phyloP scores from a whole-genome alignment of 345 rosid species.

The Lepidium didymum region DNA sequence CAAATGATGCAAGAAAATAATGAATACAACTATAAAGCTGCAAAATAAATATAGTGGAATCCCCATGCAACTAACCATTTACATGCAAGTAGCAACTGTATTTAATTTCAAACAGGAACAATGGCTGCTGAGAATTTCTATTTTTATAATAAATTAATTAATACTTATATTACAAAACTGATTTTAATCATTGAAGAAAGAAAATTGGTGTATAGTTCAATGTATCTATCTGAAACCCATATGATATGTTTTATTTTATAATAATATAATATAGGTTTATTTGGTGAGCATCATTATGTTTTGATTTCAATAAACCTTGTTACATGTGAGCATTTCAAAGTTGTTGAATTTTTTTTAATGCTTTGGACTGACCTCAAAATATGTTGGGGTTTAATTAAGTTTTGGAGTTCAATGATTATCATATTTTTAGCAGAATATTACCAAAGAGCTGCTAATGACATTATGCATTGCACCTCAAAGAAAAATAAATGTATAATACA shows the following conservation, averaged over 20 bases:
- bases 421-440: background rate
- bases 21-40: background rate
- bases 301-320: slow-evolving; percentile 14
- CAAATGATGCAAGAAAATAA: background rate
- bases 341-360: background rate
- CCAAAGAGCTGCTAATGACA: slow-evolving; percentile 3
- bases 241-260: slow-evolving; percentile 15
- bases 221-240: slow-evolving; percentile 21
- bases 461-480: slow-evolving; percentile 3
- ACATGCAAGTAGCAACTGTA: slow-evolving; percentile 4
- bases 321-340: slow-evolving; percentile 26
- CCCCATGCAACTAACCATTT: slow-evolving; percentile 10
- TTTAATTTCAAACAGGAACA: background rate
- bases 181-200: slow-evolving; percentile 1
- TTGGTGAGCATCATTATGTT: slow-evolving; percentile 20
- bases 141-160: background rate
- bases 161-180: background rate
- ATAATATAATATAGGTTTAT: background rate
- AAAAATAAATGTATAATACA: background rate
- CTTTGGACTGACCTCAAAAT: background rate
- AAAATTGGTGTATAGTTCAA: slow-evolving; percentile 7
- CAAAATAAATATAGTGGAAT: background rate
- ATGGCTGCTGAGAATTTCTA: slow-evolving; percentile 2
- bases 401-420: background rate
- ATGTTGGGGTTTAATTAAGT: background rate